Percentiles rank a stretch among this genome's conserved stretches.
These are phyloP conservation scores for Phytophthora ohioensis DNA, from an alignment of 352 stramenopile species.

Conservation along the genomic window DNA sequence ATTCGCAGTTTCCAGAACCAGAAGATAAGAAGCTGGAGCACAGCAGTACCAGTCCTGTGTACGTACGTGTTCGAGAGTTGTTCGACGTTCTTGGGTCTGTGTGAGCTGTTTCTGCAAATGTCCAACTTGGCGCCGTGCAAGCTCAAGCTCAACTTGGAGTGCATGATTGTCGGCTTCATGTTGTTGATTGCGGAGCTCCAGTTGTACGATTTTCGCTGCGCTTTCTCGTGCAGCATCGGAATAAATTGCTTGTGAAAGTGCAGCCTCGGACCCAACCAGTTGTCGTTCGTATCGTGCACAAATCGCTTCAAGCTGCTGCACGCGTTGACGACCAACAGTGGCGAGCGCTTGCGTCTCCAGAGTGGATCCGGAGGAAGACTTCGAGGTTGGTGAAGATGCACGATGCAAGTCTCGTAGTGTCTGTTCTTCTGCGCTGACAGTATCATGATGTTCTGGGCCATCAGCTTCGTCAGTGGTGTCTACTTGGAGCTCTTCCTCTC, in stretches of 20 bases:
- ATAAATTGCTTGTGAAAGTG: slow-evolving; percentile 59
- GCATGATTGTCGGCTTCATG: slow-evolving; percentile 48
- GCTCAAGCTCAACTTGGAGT: slow-evolving; percentile 31
- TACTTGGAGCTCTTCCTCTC: slow-evolving; percentile 47
- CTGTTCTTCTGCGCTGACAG: slow-evolving; percentile 48
- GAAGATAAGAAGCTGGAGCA: neutral
- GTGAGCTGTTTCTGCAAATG: slow-evolving; percentile 37
- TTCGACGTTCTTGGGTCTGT: slow-evolving; percentile 33
- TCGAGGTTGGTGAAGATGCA: slow-evolving; percentile 24
- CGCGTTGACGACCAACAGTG: slow-evolving; percentile 46
- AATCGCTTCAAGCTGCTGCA: slow-evolving; percentile 54
- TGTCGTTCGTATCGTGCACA: slow-evolving; percentile 60
- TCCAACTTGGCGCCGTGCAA: slow-evolving; percentile 22
- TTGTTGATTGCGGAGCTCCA: slow-evolving; percentile 43
- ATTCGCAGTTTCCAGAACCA: slow-evolving; percentile 2
- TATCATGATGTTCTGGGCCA: slow-evolving; percentile 16
- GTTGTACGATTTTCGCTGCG: slow-evolving; percentile 46
- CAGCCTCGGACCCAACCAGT: slow-evolving; percentile 55
- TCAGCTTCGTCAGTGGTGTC: slow-evolving; percentile 8
- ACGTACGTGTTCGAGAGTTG: slow-evolving; percentile 37
- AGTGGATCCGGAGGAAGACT: slow-evolving; percentile 14
- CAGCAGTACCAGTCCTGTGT: neutral
- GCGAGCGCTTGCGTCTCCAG: slow-evolving; percentile 55
- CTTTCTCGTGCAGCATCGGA: slow-evolving; percentile 49
- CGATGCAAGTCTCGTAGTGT: slow-evolving; percentile 60